These are phyloP conservation scores for Saccharomycopsis hybrid DNA, from an alignment of 1,139 yeast species.

Conservation along the genomic window DNA sequence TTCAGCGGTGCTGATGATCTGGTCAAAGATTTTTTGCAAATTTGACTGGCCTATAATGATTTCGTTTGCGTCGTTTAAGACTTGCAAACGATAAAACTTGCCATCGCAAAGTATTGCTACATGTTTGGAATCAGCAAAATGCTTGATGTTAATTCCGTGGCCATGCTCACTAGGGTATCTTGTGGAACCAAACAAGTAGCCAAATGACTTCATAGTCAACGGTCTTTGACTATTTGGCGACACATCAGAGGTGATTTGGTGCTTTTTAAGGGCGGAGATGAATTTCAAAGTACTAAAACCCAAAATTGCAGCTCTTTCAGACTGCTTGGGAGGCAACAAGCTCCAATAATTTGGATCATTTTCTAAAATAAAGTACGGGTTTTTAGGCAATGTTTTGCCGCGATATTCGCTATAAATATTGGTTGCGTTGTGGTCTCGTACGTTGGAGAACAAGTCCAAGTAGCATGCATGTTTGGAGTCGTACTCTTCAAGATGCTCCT, in stretches of 20 bases:
- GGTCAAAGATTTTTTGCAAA: conserved; percentile 43
- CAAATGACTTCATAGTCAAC: conserved; percentile 61
- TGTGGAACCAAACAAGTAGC: conserved; percentile 61
- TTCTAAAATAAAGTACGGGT: conserved; percentile 65
- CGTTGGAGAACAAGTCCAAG: conserved; percentile 47
- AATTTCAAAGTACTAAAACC: conserved; percentile 62
- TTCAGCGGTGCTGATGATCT: conserved; percentile 42
- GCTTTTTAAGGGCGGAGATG: conserved; percentile 49
- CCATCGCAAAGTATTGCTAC: conserved; percentile 54
- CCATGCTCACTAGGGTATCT: conserved; percentile 44
- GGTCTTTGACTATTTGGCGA: conserved; percentile 46
- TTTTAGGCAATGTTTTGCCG: conserved; percentile 65
- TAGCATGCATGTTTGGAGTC: conserved; percentile 45
- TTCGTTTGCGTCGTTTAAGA: conserved; percentile 38
- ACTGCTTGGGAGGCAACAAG: conserved; percentile 46
- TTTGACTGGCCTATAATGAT: conserved; percentile 50
- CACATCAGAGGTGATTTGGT: conserved; percentile 48
- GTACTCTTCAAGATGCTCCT: conserved; percentile 44
- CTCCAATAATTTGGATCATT: conserved; percentile 63
- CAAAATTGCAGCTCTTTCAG: conserved; percentile 60
- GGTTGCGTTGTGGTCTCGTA: conserved; percentile 45
- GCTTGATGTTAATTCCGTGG: conserved; percentile 36
- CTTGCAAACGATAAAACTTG: conserved; percentile 57
- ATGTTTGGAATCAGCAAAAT: conserved; percentile 37
- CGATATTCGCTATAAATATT: conserved; percentile 60